Conservation (phyloP, 2,329 filamentous ascomycete genomes). For the Knufia petricola region DNA sequence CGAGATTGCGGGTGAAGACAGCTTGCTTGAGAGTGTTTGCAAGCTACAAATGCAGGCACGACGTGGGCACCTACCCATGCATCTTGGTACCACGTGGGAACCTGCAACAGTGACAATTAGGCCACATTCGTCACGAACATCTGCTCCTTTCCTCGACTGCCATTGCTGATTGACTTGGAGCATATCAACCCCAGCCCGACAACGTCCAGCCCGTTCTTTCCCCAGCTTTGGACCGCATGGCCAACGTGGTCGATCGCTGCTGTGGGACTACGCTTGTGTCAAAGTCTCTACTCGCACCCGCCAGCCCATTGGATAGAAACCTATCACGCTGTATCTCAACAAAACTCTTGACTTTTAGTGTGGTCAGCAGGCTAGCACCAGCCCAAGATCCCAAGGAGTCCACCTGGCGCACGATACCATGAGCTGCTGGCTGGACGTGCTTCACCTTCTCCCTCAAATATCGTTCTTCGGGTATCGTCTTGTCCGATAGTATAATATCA, state of each 20-base stretch:
- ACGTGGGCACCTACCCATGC: not conserved
- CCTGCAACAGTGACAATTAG: not conserved
- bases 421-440: conserved; percentile 29
- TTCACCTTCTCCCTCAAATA: conserved; percentile 41
- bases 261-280: conserved; percentile 32
- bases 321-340: conserved; percentile 57
- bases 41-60: not conserved
- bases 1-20: not conserved
- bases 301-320: conserved; percentile 44
- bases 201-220: conserved; percentile 42
- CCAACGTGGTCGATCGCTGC: conserved; percentile 28
- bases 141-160: not conserved
- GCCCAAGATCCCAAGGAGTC: conserved; percentile 56
- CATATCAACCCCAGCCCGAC: conserved; percentile 35
- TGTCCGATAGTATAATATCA: conserved; percentile 37
- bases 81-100: too few species aligned
- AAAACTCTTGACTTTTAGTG: conserved; percentile 49
- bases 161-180: too few species aligned
- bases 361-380: conserved; percentile 52
- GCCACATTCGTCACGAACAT: not conserved
- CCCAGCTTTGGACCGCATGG: conserved; percentile 25
- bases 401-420: conserved; percentile 42
- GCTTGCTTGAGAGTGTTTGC: not conserved
- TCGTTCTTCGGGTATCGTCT: conserved; percentile 51
- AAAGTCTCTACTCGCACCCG: conserved; percentile 36